Base-by-base conservation (phyloP, 2,329 filamentous ascomycete genomes). In the Aspergillus amoenus region DNA sequence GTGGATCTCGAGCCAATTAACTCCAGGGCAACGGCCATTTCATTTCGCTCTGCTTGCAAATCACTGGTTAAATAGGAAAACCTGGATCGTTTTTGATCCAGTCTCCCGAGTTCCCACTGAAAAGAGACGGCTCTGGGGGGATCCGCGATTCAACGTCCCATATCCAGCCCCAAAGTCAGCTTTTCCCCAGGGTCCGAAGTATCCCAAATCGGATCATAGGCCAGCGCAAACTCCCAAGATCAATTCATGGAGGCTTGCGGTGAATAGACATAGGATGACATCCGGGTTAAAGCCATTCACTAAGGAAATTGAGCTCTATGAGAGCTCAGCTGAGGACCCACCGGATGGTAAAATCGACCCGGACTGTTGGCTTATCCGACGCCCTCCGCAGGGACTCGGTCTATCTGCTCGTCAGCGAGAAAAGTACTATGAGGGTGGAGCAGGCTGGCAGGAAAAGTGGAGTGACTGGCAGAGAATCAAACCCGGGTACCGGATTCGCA, bases 21-120 rank as follows among this genome's bases (percentile, higher is more conserved):
- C 68, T 5, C 74, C 75, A 5, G 75, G 74, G 9, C 67, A 71
- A 46, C 74, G 71, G 56, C 70, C 74, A 5, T 76, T 71, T 52
- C 72, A 76, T 57, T 77, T 77, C 54, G 64, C 71, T 22, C 57
- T 74, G 21, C 67, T 77, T 41, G 69, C 73, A 32, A 76, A 76
- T 47, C 75, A 76, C 55, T 78, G 75, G 74, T 50, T 77, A n/a
- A 78, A 76, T 52, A 67, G 59, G 41, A 64, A 70, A 32, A 76
- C 74, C 1, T 76, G 73, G 74, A 46, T 73, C 18, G 73, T 77
- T 27, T 66, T 69, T 41, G 74, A 76, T 55, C 73, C 75, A 8
- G 59, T 69, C n/a, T 76, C 72, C 27, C 67, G 75, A 51, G 66
- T 74, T 24, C 56, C 70, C 6, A 63, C 59, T 5, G 64, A 74